Base-by-base conservation (phyloP, 495 filamentous ascomycete genomes). In the Cercophora samala region DNA sequence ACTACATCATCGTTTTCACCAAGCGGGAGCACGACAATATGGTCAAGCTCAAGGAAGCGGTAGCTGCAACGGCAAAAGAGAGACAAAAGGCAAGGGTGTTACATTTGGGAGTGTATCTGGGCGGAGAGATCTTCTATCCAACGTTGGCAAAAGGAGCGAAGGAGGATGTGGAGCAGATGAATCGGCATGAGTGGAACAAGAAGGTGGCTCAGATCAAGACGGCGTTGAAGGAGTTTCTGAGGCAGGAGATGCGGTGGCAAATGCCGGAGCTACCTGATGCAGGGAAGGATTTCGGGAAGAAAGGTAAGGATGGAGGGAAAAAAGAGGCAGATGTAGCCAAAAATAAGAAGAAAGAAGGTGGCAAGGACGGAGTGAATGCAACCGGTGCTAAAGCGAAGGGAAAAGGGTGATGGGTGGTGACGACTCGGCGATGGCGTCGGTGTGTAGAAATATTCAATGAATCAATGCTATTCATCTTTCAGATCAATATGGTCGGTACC, bases 1-100 rank as follows among this genome's bases (percentile, higher is more conserved):
- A 75, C 32, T 75, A 60, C 17, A 64, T 75, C 51, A 32, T 72
- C 19, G 71, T 69, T 3, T 75, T 75, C 56, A 73, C 73, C 18
- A 52, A 53, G 21, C 55, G 73, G 18, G 73, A 75, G 59, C 69
- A 73, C 22, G 69, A 70, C 23, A 75, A 75, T 23, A 52, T 72
- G 60, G 37, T 67, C 58, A 72, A 68, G 55, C 65, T 75, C 4
- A 75, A 68, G 64, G 63, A 66, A 21, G 66, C 66, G 3, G 1
- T 74, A 19, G 0, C 37, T 46, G 37, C 13, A 46, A 17, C 19
- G 9, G 56, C 64, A 18, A 65, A 65, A 26, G 54, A 8, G 18
- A 42, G 23, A 15, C 37, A 24, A 17, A 73, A 66, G 67, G 73
- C 58, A 15, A n/a, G 65, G 60, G 63, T 75, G 11, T 18, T 75